These are phyloP conservation scores for Vitis vinifera DNA, from an alignment of 164 flowering plant species.

Conservation along the genomic window ASM3070453v1 NC_081812.1:20957001-20957500, in stretches of 20 bases:
- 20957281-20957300: slow-evolving; percentile 80
- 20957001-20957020: too few relatives aligned
- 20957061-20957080: too few relatives aligned
- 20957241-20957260: slow-evolving; percentile 19
- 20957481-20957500: slow-evolving; percentile 49
- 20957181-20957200: neutral
- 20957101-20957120: too few relatives aligned
- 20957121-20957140: too few relatives aligned
- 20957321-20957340: slow-evolving; percentile 47
- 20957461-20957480: slow-evolving; percentile 29
- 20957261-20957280: slow-evolving; percentile 57
- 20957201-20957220: neutral
- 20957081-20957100: too few relatives aligned
- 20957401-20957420: slow-evolving; percentile 53
- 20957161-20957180: too few relatives aligned
- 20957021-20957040: too few relatives aligned
- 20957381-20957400: slow-evolving; percentile 32
- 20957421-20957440: slow-evolving; percentile 60
- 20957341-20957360: slow-evolving; percentile 33
- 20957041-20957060: too few relatives aligned
- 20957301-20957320: slow-evolving; percentile 72
- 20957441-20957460: slow-evolving; percentile 49
- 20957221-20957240: neutral
- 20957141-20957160: neutral
- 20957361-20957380: slow-evolving; percentile 28